Percentiles rank a stretch among this genome's conserved stretches.
phyloP scores from a whole-genome alignment of 1,284 basidiomycete species.

The Cutaneotrichosporon dermatis region DNA sequence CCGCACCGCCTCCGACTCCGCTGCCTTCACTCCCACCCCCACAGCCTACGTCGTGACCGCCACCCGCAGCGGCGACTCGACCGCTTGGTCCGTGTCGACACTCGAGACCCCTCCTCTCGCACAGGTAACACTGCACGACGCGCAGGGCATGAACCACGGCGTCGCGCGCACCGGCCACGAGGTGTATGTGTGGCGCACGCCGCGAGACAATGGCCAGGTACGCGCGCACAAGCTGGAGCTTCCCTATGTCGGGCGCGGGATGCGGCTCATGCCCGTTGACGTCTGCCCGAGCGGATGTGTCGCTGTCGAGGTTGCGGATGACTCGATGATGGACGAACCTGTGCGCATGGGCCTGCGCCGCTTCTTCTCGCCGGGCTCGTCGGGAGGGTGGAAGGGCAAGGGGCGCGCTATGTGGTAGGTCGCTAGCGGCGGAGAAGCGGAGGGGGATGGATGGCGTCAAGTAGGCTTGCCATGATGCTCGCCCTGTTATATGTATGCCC shows the following conservation, averaged over 20 bases:
- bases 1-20: not conserved
- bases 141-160: not conserved
- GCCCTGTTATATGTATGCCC: too few relatives aligned
- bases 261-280: conserved; percentile 1
- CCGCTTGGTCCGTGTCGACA: not conserved
- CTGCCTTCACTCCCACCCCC: not conserved
- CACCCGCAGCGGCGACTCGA: not conserved
- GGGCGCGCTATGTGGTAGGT: not conserved
- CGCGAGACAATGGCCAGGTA: not conserved
- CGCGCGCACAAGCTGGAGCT: not conserved
- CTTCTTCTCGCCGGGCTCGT: not conserved
- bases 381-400: not conserved
- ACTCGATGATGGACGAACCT: not conserved
- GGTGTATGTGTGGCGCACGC: not conserved
- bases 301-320: not conserved
- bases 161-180: not conserved
- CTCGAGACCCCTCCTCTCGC: not conserved
- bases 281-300: not conserved
- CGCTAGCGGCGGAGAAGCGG: not conserved
- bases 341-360: not conserved
- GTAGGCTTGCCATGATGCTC: too few relatives aligned
- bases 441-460: too few relatives aligned
- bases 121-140: not conserved
- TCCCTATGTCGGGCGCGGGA: not conserved
- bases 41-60: not conserved